Percentiles rank a stretch among this genome's conserved stretches.
These are phyloP conservation scores for Pichia rugopelliculosa DNA, from an alignment of 805 yeast genomes.

Conservation along the genomic window DNA sequence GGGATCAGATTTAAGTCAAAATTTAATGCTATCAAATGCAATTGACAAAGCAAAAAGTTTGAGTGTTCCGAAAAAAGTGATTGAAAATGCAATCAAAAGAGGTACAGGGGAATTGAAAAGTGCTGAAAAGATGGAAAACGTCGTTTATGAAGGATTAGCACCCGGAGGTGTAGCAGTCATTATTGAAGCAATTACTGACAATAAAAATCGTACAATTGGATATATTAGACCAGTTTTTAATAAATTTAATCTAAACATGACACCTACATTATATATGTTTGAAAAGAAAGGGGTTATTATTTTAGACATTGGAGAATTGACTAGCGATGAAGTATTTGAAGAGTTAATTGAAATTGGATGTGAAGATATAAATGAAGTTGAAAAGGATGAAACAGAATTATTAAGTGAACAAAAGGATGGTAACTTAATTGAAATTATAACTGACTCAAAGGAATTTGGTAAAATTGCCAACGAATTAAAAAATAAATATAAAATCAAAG, in stretches of 20 bases:
- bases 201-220: slow-evolving; percentile 74
- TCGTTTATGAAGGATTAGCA: slow-evolving; percentile 81
- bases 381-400: slow-evolving; percentile 10
- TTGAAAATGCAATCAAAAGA: slow-evolving; percentile 81
- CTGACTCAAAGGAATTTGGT: slow-evolving; percentile 60
- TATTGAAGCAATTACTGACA: slow-evolving; percentile 84
- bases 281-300: slow-evolving; percentile 69
- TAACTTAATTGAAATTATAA: slow-evolving; percentile 40
- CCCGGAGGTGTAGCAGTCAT: slow-evolving; percentile 88
- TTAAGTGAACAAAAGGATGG: slow-evolving; percentile 15
- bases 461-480: slow-evolving; percentile 53
- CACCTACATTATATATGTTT: slow-evolving; percentile 76
- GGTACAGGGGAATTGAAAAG: slow-evolving; percentile 62
- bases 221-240: slow-evolving; percentile 68
- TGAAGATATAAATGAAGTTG: slow-evolving; percentile 49
- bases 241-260: slow-evolving; percentile 53
- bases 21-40: slow-evolving; percentile 56
- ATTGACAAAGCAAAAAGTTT: slow-evolving; percentile 70
- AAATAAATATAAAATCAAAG: slow-evolving; percentile 52
- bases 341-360: slow-evolving; percentile 70
- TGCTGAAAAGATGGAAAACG: slow-evolving; percentile 41
- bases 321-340: slow-evolving; percentile 66
- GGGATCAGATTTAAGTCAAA: slow-evolving; percentile 58
- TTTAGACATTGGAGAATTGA: slow-evolving; percentile 32
- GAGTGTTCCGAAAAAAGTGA: slow-evolving; percentile 75